A percentile compares a stretch with the other conserved stretches of the same genome.
phyloP scores from a whole-genome alignment of 352 stramenopile species.

The Pythium dissotocum region DNA sequence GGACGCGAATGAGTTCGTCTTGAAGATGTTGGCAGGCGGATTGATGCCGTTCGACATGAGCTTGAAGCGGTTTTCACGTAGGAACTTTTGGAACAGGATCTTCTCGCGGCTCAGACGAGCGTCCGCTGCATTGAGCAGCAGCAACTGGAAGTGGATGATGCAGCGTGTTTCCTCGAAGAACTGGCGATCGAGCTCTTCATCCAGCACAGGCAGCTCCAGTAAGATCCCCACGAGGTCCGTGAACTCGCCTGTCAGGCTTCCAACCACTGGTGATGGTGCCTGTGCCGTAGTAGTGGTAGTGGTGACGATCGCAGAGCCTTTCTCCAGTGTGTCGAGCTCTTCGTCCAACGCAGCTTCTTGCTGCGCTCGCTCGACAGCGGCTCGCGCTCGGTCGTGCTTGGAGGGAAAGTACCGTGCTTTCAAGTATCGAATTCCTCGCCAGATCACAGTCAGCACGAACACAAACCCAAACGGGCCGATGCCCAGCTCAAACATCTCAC shows the following conservation, averaged over 20 bases:
- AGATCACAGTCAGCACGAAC: constrained; percentile 55
- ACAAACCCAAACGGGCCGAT: constrained; percentile 71
- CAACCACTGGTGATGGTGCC: neutral
- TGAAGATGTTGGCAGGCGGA: constrained; percentile 89
- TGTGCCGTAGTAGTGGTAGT: neutral
- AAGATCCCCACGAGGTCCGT: constrained; percentile 68
- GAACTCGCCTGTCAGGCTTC: neutral
- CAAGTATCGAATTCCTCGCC: constrained; percentile 43
- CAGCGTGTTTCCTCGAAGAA: constrained; percentile 91
- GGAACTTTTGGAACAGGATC: constrained; percentile 93
- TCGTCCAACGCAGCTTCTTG: constrained; percentile 23
- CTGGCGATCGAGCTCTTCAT: constrained; percentile 69
- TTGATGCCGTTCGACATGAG: constrained; percentile 93
- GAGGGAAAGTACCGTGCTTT: constrained; percentile 54
- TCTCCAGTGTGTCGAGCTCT: constrained; percentile 27
- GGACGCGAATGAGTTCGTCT: constrained; percentile 83
- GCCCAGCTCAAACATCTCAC: constrained; percentile 51
- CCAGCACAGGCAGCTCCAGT: constrained; percentile 62
- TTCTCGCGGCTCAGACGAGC: constrained; percentile 86
- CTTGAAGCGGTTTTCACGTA: constrained; percentile 93
- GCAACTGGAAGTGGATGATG: constrained; percentile 91
- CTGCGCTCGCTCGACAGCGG: constrained; percentile 14
- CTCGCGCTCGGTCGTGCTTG: constrained; percentile 23
- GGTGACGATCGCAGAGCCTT: constrained; percentile 8
- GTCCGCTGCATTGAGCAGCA: constrained; percentile 88